Percentiles rank a stretch among this genome's conserved stretches.
phyloP scores from a whole-genome alignment of 352 stramenopile genomes.

The Phytophthora niederhauseri region DNA sequence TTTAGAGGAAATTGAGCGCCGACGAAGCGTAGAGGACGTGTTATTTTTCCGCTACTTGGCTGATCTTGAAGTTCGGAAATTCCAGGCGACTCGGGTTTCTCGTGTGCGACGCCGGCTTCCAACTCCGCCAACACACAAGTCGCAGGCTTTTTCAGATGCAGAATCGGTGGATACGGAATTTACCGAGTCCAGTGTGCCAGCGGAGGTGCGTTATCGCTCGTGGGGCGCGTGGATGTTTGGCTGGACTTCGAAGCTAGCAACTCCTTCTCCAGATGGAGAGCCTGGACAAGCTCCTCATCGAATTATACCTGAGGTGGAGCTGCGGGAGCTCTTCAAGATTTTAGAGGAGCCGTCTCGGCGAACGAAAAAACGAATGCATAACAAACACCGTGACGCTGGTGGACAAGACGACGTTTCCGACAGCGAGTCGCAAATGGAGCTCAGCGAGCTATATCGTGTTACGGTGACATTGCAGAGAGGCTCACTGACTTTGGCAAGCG shows the following conservation, averaged over 20 bases:
- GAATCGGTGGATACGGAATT: constrained; percentile 84
- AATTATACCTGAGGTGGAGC: constrained; percentile 79
- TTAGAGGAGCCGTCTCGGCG: constrained; percentile 79
- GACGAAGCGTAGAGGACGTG: constrained; percentile 80
- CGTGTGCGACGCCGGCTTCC: constrained; percentile 30
- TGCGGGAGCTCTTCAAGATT: constrained; percentile 89
- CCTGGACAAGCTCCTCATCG: constrained; percentile 39
- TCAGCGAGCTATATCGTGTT: constrained; percentile 71
- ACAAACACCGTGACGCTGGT: constrained; percentile 30
- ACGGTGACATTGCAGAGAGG: constrained; percentile 75
- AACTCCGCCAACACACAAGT: constrained; percentile 53
- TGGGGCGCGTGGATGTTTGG: constrained; percentile 90
- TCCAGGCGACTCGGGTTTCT: constrained; percentile 28
- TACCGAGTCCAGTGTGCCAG: constrained; percentile 72
- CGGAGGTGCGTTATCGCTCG: constrained; percentile 74
- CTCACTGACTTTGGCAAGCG: constrained; percentile 77
- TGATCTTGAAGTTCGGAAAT: constrained; percentile 55
- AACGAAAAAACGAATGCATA: constrained; percentile 55
- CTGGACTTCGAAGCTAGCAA: constrained; percentile 76
- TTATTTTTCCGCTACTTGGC: constrained; percentile 87
- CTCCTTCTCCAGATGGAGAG: constrained; percentile 38
- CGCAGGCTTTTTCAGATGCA: constrained; percentile 63
- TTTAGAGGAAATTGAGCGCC: constrained; percentile 77
- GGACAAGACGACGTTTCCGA: constrained; percentile 38
- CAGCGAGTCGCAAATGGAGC: constrained; percentile 42